Evolutionary conservation across 495 filamentous ascomycete genomes (phyloP).

Genomic region (Penicillium soppii): DNA sequence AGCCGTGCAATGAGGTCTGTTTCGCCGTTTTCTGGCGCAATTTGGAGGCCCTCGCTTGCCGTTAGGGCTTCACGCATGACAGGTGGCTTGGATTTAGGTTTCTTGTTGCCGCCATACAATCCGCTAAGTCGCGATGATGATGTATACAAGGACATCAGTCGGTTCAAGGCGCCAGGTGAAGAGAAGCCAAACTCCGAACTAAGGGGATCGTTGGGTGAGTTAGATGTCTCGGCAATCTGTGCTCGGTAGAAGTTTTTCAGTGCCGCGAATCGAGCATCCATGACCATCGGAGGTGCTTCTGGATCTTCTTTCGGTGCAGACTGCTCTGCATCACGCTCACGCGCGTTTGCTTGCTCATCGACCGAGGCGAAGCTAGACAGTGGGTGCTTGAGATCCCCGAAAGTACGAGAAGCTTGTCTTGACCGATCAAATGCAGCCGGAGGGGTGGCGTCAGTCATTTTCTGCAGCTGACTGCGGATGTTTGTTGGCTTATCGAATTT

Average conservation of each 20-base stretch:
- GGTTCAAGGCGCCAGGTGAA: slow-evolving; percentile 76
- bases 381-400: slow-evolving; percentile 40
- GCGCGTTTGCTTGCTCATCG: slow-evolving; percentile 26
- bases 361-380: slow-evolving; percentile 38
- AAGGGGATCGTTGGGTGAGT: slow-evolving; percentile 51
- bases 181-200: slow-evolving; percentile 58
- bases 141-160: slow-evolving; percentile 91
- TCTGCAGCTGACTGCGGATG: slow-evolving; percentile 75
- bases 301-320: slow-evolving; percentile 17
- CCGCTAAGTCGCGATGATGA: slow-evolving; percentile 45
- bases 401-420: slow-evolving; percentile 34
- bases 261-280: slow-evolving; percentile 46
- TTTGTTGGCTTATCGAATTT: slow-evolving; percentile 84
- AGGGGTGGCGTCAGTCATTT: slow-evolving; percentile 35
- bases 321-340: slow-evolving; percentile 12
- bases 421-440: slow-evolving; percentile 22
- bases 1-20: slow-evolving; percentile 40
- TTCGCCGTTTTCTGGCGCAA: slow-evolving; percentile 53
- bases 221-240: slow-evolving; percentile 63
- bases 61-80: slow-evolving; percentile 76
- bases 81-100: slow-evolving; percentile 61
- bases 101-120: slow-evolving; percentile 58
- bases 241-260: slow-evolving; percentile 70
- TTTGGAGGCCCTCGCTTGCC: slow-evolving; percentile 65
- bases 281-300: slow-evolving; percentile 25